Evolutionary conservation across 768 basidiomycete species (phyloP).

Genomic region (Austroboletus eburneus): DNA sequence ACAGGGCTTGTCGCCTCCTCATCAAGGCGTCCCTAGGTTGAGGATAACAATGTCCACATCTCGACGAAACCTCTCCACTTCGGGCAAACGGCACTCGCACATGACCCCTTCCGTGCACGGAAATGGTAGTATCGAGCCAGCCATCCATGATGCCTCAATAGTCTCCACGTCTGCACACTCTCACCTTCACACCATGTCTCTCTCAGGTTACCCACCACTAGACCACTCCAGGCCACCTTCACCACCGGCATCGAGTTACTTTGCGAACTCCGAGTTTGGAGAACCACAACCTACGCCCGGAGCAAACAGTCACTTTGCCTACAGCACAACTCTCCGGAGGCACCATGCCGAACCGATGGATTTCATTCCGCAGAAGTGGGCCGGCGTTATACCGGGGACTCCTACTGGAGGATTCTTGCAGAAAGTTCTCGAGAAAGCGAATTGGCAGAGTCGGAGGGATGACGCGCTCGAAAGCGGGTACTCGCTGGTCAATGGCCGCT

Average conservation of each 20-base stretch:
- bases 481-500: slow-evolving; percentile 21
- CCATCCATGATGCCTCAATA: slow-evolving; percentile 11
- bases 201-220: slow-evolving; percentile 5
- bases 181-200: slow-evolving; percentile 12
- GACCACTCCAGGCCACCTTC: slow-evolving; percentile 39
- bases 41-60: slow-evolving; percentile 25
- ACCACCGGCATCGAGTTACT: slow-evolving; percentile 81
- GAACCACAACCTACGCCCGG: slow-evolving; percentile 58
- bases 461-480: slow-evolving; percentile 39
- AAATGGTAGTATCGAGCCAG: slow-evolving; percentile 12
- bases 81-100: slow-evolving; percentile 19
- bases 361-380: slow-evolving; percentile 37
- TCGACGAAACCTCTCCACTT: slow-evolving; percentile 17
- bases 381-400: slow-evolving; percentile 30
- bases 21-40: not conserved
- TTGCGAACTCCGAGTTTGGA: slow-evolving; percentile 50
- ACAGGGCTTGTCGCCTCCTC: no score
- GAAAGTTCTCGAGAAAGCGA: slow-evolving; percentile 31
- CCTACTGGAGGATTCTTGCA: slow-evolving; percentile 53
- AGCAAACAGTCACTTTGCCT: slow-evolving; percentile 73
- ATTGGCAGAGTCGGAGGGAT: slow-evolving; percentile 21
- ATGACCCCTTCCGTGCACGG: slow-evolving; percentile 7
- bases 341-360: slow-evolving; percentile 48
- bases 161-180: slow-evolving; percentile 25
- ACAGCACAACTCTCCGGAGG: slow-evolving; percentile 73